Base-by-base conservation (phyloP, 1,284 basidiomycete species). In the Paramarasmius palmivorus region DNA sequence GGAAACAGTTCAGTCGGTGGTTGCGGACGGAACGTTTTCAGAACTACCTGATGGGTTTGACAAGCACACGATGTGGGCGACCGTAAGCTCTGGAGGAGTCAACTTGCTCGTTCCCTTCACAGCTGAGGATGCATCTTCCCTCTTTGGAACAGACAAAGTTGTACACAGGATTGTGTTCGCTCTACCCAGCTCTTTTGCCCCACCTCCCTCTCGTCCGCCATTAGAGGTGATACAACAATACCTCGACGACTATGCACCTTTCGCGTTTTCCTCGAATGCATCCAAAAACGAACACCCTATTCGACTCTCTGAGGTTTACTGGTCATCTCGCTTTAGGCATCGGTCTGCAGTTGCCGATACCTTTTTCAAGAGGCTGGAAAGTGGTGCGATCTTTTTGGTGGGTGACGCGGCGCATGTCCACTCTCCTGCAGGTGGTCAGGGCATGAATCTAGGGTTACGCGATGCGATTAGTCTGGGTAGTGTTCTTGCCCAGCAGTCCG, bases 341-440 rank as follows among this genome's bases (percentile, higher is more conserved):
- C 70, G 68, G 39, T 61, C 68, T 29, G 73, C 71, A 17, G 64
- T 72, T 40, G 73, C 73, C 6, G 68, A 68, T n/a, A 63, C 60
- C 26, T 69, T 63, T 42, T 63, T 70, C 50, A 55, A 60, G 41
- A 67, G 61, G 5, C 47, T 71, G 12, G 56, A 57, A 37, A 42
- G 32, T 9, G 10, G 52, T 5, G 52, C 26, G 34, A 61, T 75
- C 26, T 53, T 75, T 32, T 66, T 77, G 9, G 59, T 74, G 6
- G 75, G 75, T 19, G 75, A 76, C 54, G 71, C 73, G 6, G 73
- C 74, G 12, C 75, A 77, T 60, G 71, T 74, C 35, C 75, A 75
- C 53, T 68, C 71, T 8, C 74, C 75, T 15, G 61, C 69, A 4
- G 74, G 73, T 12, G 75, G 73, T 1, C 73, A 74, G 50, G 75